Conservation (phyloP, 2,329 filamentous ascomycete genomes). For the Stylonectria norvegica region DNA sequence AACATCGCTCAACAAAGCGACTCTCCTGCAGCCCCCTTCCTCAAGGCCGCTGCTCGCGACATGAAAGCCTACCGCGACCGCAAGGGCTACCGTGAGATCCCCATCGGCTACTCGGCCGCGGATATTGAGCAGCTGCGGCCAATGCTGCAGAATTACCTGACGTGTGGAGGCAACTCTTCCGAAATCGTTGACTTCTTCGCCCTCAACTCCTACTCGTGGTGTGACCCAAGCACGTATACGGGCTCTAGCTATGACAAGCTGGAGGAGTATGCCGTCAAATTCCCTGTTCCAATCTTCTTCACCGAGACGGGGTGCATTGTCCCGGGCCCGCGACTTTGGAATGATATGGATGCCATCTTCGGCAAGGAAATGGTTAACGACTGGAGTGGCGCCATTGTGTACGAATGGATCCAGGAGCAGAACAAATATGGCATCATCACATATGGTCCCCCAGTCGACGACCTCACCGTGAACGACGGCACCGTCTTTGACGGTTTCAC, state of each 20-base stretch:
- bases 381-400: conserved; percentile 76
- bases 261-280: conserved; percentile 62
- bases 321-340: conserved; percentile 58
- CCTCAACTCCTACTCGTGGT: conserved; percentile 84
- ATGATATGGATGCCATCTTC: conserved; percentile 74
- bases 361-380: conserved; percentile 66
- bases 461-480: conserved; percentile 50
- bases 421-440: conserved; percentile 80
- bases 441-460: conserved; percentile 62
- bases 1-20: conserved; percentile 64
- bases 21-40: conserved; percentile 68
- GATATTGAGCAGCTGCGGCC: conserved; percentile 69
- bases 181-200: conserved; percentile 80
- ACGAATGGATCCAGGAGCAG: conserved; percentile 84
- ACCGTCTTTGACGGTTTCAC: conserved; percentile 62
- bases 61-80: conserved; percentile 75
- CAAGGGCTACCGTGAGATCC: conserved; percentile 76
- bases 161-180: conserved; percentile 66
- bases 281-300: conserved; percentile 84
- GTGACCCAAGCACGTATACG: conserved; percentile 56
- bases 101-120: conserved; percentile 82
- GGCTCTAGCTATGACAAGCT: conserved; percentile 68
- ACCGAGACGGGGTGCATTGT: conserved; percentile 84
- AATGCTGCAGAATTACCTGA: conserved; percentile 68
- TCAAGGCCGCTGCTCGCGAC: conserved; percentile 78